Percentiles rank a stretch among this genome's conserved stretches.
Conservation (phyloP, 2,329 filamentous ascomycete species). For the Phyllachora maydis region DNA sequence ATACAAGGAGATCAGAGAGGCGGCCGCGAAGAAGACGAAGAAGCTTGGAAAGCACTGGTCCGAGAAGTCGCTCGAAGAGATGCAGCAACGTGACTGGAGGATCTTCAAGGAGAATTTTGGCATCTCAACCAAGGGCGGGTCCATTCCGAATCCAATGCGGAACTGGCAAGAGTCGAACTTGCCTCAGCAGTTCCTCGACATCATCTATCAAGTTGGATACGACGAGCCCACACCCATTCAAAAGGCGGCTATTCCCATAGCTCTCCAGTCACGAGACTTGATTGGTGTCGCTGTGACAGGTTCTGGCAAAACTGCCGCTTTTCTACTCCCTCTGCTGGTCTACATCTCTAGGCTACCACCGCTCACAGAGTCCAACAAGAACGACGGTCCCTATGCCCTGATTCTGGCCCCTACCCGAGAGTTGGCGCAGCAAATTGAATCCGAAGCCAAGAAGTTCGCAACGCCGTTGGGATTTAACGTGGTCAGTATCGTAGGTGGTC, state of each 20-base stretch:
- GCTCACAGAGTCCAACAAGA: conserved; percentile 68
- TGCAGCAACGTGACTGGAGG: conserved; percentile 96
- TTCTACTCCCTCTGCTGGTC: conserved; percentile 75
- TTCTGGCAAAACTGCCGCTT: conserved; percentile 95
- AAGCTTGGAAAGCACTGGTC: conserved; percentile 93
- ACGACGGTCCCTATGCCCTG: conserved; percentile 92
- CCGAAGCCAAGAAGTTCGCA: conserved; percentile 84
- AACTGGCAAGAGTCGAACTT: conserved; percentile 75
- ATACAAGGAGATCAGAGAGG: conserved; percentile 57
- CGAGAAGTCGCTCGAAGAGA: conserved; percentile 77
- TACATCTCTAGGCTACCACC: conserved; percentile 86
- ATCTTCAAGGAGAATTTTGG: conserved; percentile 99
- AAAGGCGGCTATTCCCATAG: conserved; percentile 86
- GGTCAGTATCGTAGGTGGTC: conserved; percentile 94
- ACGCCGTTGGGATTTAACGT: conserved; percentile 79
- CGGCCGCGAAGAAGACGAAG: conserved; percentile 48
- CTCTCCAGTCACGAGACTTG: conserved; percentile 78
- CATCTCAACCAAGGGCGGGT: conserved; percentile 81
- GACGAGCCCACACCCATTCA: conserved; percentile 83
- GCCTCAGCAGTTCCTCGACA: conserved; percentile 56
- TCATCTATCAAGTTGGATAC: conserved; percentile 74
- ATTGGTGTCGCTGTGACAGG: conserved; percentile 96
- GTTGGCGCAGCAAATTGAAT: conserved; percentile 90
- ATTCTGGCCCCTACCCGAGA: conserved; percentile 93
- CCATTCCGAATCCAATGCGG: conserved; percentile 90